Conservation (phyloP, 306 rosid species). For the Cicer bijugum region DNA sequence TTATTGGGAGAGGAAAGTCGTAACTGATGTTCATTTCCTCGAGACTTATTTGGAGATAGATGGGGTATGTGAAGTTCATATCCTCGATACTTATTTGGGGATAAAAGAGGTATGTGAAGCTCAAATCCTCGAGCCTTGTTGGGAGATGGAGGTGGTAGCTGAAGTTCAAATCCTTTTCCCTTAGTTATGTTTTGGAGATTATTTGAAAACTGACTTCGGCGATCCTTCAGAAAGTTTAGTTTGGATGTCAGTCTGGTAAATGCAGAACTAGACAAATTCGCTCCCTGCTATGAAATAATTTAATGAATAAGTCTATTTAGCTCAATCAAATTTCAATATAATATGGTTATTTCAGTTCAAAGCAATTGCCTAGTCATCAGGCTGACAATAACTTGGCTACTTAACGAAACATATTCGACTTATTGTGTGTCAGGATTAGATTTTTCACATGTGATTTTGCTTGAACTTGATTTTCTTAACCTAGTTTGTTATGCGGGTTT, state of each 20-base stretch:
- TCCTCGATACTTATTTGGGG: slow-evolving; percentile 45
- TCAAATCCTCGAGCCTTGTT: slow-evolving; percentile 45
- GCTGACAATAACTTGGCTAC: not conserved
- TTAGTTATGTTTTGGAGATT: slow-evolving; percentile 29
- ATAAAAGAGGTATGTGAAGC: slow-evolving; percentile 24
- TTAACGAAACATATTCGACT: not conserved
- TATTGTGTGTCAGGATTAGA: slow-evolving; percentile 1
- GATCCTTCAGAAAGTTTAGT: slow-evolving; percentile 74
- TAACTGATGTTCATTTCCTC: slow-evolving; percentile 32
- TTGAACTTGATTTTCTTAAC: slow-evolving; percentile 6
- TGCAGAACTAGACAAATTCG: slow-evolving; percentile 53
- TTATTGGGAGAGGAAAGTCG: slow-evolving; percentile 41
- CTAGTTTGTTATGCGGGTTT: not conserved
- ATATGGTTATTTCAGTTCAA: not conserved
- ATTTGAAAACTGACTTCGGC: slow-evolving; percentile 52
- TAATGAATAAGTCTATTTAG: not conserved
- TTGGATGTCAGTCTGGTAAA: slow-evolving; percentile 67
- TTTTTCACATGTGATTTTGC: slow-evolving; percentile 19
- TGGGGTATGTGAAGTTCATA: slow-evolving; percentile 31
- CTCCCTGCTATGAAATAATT: slow-evolving; percentile 49
- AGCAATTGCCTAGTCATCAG: slow-evolving; percentile 13
- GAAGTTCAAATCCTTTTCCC: slow-evolving; percentile 46
- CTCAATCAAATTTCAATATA: slow-evolving; percentile 1
- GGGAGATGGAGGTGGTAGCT: slow-evolving; percentile 38
- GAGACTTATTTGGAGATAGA: slow-evolving; percentile 42